Evolutionary conservation across 805 yeast genomes (phyloP), one percentile per base, ranked within the genome.

Genomic region (Kuraishia capsulata): DNA sequence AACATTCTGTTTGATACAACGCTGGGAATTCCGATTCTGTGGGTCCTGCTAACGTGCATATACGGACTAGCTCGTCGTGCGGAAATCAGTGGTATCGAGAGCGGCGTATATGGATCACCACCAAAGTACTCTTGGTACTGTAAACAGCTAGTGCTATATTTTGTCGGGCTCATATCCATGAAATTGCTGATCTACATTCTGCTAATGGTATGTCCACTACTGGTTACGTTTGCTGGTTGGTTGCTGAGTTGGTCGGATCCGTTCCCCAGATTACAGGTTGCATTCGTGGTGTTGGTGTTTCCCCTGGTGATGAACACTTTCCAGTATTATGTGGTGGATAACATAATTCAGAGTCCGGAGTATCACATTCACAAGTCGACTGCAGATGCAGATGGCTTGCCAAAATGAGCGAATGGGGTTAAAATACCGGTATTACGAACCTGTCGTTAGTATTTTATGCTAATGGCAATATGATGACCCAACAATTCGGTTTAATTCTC

Each of bases 1-100:
- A 90, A 85, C 51, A 72, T 90, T 29, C 68, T 90, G 21, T 73
- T 90, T 53, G 98, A 90, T 57, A 89, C 97, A 31, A 90, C 98
- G 0, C 70, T 89, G 5, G 98, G 98, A 1, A 90, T 90, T 2
- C 94, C 94, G 5, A 73, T 90, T 2, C 61, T 83, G 20, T 83
- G 85, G 76, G 57, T 57, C 5, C 58, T 65, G 19, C 65, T 89
- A 21, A 71, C 71, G 42, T 43, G 65, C 2, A 64, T 78, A 1
- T 81, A 79, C 53, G 59, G 56, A 13, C 39, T 65, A 2, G 72
- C 74, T 17, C 64, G 63, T 44, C 51, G 50, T 24, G 47, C 69
- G 3, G 67, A 74, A 18, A 59, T 72, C n/a, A 41, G 60, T 30
- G 73, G 72, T 36, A 61, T 71, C 13, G 68, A 68, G 35, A 65